Evolutionary conservation across 2,329 filamentous ascomycete species (phyloP).

Genomic region (Paracamarosporium sp.): DNA sequence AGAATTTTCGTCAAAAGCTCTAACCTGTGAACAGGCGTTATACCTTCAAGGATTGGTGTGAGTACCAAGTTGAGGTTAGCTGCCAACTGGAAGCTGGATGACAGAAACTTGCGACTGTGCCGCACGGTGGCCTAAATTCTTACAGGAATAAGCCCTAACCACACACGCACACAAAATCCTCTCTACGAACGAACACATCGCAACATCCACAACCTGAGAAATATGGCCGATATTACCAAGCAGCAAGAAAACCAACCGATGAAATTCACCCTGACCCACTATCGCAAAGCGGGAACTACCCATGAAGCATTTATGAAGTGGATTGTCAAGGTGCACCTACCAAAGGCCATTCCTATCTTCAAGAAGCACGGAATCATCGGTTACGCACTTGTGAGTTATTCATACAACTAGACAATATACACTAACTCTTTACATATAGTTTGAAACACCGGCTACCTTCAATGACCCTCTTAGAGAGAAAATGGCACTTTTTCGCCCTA

Average conservation of each 20-base stretch:
- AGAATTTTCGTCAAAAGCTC: too few relatives aligned
- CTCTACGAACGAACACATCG: not conserved
- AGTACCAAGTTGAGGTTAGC: too few relatives aligned
- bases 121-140: too few relatives aligned
- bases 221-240: not conserved
- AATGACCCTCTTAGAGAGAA: conserved; percentile 7
- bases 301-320: conserved; percentile 11
- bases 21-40: too few relatives aligned
- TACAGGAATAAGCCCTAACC: too few relatives aligned
- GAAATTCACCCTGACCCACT: conserved; percentile 10
- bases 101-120: too few relatives aligned
- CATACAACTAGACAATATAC: not conserved
- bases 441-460: conserved; percentile 5
- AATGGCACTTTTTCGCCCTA: not conserved
- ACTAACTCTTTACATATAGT: conserved; percentile 2
- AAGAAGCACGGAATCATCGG: conserved; percentile 9
- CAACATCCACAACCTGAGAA: not conserved
- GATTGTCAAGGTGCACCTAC: conserved; percentile 9
- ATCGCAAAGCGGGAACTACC: conserved; percentile 5
- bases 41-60: too few relatives aligned
- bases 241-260: not conserved
- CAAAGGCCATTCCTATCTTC: conserved; percentile 9
- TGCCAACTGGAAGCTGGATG: too few relatives aligned
- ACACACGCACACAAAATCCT: too few relatives aligned
- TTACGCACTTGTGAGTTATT: conserved; percentile 10